Base-by-base conservation (phyloP, 1,284 basidiomycete species). In the Sparassis latifolia region DNA sequence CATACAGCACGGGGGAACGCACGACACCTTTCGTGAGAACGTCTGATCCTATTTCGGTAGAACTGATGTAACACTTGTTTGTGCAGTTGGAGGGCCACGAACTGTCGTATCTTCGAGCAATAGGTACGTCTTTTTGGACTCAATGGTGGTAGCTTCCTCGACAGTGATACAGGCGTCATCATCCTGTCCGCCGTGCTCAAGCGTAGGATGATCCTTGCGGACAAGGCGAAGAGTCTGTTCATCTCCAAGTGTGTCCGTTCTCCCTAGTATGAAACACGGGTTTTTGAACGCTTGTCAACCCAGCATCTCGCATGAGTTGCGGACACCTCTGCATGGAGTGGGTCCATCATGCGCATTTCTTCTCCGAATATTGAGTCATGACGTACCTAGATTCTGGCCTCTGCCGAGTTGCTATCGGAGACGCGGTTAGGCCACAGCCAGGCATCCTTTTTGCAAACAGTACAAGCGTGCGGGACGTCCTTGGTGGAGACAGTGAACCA, bases 141-240 rank as follows among this genome's bases (percentile, higher is more conserved):
- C 10, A 3, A 40, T 28, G 39, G 33, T 33, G 30, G 12, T 33
- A 42, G 33, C 29, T 35, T 42, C 9, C 6, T 42, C 28, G 12
- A 37, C 9, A 45, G 12, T 40, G 20, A 32, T 10, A 47, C 33
- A 77, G 92, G 94, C 46, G 92, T 97, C 47, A 96, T 97, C 58
- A 95, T 97, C 52, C 75, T 98, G 37, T 93, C 92, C 44, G 93
- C 94, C 9, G 92, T 97, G 4, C 77, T 97, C 42, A 94, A 96
- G 67, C 80, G 93, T 49, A 76, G 93, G 39, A 96, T 97, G 87
- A 86, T 93, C 45, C 75, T 97, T 9, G 95, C 95, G 2, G 95
- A 97, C 68, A 95, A 97, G 65, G 88, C 92, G 1, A 92, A 93
- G 69, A 85, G 88, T 58, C 67, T 92, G 49, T 94, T 94, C 67